A percentile compares a stretch with the other conserved stretches of the same genome.
Conservation (phyloP, 768 basidiomycete genomes). For the Tricholoma sp. region DNA sequence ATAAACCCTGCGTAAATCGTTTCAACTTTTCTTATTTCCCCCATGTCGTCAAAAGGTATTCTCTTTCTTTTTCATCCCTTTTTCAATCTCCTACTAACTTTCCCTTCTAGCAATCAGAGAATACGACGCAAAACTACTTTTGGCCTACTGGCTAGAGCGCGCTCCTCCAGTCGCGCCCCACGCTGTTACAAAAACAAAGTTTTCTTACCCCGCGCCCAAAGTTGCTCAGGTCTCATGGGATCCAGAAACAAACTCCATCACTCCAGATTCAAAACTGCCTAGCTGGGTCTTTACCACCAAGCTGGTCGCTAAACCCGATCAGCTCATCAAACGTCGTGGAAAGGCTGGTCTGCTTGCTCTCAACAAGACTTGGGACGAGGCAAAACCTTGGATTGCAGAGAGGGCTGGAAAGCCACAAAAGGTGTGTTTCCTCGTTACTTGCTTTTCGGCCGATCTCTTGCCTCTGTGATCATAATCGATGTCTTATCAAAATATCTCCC, state of each 20-base stretch:
- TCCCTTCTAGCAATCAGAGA: conserved; percentile 66
- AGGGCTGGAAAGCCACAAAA: conserved; percentile 91
- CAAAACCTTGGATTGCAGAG: conserved; percentile 80
- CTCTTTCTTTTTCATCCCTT: conserved; percentile 1
- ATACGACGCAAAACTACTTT: conserved; percentile 97
- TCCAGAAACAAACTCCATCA: conserved; percentile 52
- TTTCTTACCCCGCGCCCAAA: conserved; percentile 60
- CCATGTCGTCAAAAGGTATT: conserved; percentile 43
- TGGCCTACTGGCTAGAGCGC: conserved; percentile 95
- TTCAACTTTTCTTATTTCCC: conserved; percentile 16
- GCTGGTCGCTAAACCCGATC: conserved; percentile 96
- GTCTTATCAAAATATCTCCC: conserved; percentile 11
- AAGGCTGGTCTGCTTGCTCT: conserved; percentile 94
- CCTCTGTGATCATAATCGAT: conserved; percentile 17
- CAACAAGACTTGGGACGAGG: conserved; percentile 90
- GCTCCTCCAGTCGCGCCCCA: conserved; percentile 75
- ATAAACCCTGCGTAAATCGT: conserved; percentile 13
- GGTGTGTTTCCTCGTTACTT: conserved; percentile 39
- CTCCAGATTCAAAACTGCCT: conserved; percentile 53
- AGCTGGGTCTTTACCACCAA: conserved; percentile 80
- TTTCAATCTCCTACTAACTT: conserved; percentile 7
- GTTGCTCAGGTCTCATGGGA: conserved; percentile 92
- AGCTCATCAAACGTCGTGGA: conserved; percentile 98
- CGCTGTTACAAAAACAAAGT: conserved; percentile 46
- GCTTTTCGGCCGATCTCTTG: conserved; percentile 4